Percentiles rank a stretch among this genome's conserved stretches.
Conservation (phyloP, 768 basidiomycete genomes). For the Russula compacta region DNA sequence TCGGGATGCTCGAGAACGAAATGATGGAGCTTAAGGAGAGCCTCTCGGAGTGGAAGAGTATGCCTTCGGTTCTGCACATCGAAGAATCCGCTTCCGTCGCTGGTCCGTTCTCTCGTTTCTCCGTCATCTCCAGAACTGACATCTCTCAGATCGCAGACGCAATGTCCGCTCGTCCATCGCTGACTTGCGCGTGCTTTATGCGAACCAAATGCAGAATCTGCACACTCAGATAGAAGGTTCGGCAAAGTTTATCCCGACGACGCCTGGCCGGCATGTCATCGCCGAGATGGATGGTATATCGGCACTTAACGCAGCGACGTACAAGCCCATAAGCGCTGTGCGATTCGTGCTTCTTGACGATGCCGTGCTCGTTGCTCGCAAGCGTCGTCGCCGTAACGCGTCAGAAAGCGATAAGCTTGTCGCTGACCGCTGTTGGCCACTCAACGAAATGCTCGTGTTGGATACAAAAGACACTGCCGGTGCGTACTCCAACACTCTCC, state of each 20-base stretch:
- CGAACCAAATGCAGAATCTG: conserved; percentile 86
- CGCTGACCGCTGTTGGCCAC: conserved; percentile 87
- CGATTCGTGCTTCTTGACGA: conserved; percentile 90
- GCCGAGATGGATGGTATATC: conserved; percentile 75
- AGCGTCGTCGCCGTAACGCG: conserved; percentile 54
- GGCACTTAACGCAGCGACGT: conserved; percentile 88
- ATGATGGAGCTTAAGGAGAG: conserved; percentile 95
- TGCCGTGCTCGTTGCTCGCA: conserved; percentile 77
- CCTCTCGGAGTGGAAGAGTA: conserved; percentile 90
- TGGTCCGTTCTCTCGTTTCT: conserved; percentile 27
- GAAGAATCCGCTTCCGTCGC: conserved; percentile 68
- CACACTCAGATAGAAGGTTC: conserved; percentile 91
- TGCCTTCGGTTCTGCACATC: conserved; percentile 88
- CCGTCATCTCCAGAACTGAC: conserved; percentile 7
- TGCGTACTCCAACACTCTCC: conserved; percentile 24
- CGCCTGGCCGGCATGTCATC: conserved; percentile 86
- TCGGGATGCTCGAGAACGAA: conserved; percentile 91
- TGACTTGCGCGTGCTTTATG: conserved; percentile 89
- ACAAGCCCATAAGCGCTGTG: conserved; percentile 81
- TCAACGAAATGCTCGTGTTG: conserved; percentile 89
- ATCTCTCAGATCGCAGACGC: conserved; percentile 39
- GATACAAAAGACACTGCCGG: conserved; percentile 95
- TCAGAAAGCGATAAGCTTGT: conserved; percentile 66
- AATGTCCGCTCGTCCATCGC: conserved; percentile 86
- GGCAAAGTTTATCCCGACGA: conserved; percentile 87